Evolutionary conservation across 2,329 filamentous ascomycete genomes (phyloP).

Genomic region (Botrytis pseudocinerea): DNA sequence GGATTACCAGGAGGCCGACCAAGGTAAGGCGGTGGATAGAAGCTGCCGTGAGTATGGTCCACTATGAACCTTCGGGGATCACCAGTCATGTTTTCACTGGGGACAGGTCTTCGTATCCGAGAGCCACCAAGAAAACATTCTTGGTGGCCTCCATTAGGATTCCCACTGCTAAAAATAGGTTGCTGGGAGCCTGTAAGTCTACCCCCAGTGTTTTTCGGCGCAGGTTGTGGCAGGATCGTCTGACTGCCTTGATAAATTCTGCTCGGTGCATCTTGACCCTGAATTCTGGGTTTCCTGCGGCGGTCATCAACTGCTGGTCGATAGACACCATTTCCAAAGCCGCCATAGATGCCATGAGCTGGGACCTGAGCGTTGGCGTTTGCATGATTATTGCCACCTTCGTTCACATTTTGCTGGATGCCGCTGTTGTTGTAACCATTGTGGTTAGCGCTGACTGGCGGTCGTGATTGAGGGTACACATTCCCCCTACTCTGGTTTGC

Average conservation of each 20-base stretch:
- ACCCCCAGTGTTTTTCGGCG: no score
- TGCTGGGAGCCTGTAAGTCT: neutral
- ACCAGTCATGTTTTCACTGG: accelerated
- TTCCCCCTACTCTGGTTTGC: accelerated
- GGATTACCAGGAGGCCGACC: neutral
- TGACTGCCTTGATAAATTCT: neutral
- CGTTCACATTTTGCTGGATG: neutral
- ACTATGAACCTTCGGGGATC: neutral
- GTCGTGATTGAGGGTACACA: neutral
- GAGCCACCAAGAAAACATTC: neutral
- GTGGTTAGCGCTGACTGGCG: accelerated
- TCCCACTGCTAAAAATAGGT: accelerated
- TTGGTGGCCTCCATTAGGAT: accelerated
- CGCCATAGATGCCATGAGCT: neutral
- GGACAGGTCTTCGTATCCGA: accelerated
- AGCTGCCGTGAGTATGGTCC: neutral
- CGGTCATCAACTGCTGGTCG: neutral
- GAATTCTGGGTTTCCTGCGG: neutral
- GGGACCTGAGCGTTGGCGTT: neutral
- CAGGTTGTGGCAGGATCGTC: neutral
- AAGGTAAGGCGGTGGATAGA: neutral
- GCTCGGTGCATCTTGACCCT: neutral
- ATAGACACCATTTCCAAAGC: neutral
- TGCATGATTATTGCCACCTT: neutral
- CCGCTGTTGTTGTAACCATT: neutral